Conservation (phyloP, 345 rosid genomes). For the Moringa oleifera region DNA sequence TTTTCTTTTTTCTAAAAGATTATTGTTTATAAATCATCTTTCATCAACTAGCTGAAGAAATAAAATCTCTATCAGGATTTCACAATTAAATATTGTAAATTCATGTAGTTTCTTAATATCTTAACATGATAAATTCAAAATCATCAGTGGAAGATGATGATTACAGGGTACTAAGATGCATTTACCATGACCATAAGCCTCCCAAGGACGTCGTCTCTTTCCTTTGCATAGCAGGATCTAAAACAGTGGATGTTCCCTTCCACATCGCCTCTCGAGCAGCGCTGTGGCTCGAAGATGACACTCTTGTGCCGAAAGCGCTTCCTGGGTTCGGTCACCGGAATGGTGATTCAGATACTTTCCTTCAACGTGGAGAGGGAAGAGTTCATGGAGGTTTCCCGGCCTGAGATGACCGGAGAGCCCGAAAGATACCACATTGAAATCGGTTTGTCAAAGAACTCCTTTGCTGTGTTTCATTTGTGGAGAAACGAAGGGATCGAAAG, state of each 20-base stretch:
- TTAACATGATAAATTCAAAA: too few relatives aligned
- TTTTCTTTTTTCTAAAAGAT: too few relatives aligned
- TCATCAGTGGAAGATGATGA: too few relatives aligned
- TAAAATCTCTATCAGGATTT: too few relatives aligned
- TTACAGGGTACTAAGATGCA: background rate
- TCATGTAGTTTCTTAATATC: too few relatives aligned
- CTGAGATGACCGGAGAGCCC: background rate
- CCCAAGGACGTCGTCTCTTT: background rate
- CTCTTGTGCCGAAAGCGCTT: background rate
- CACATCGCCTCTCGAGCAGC: background rate
- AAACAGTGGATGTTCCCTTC: background rate
- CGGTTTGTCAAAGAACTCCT: background rate
- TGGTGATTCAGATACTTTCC: background rate
- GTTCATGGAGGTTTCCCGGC: background rate
- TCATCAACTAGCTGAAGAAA: too few relatives aligned
- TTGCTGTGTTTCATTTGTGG: background rate
- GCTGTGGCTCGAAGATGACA: background rate
- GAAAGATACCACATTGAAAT: background rate
- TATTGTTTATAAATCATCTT: too few relatives aligned
- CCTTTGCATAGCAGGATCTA: background rate
- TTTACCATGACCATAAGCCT: background rate
- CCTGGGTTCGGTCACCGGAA: background rate
- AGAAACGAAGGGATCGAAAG: background rate
- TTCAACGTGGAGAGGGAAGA: background rate
- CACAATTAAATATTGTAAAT: too few relatives aligned